Evolutionary conservation across 306 rosid genomes (phyloP).

Genomic region (Prunus salicina): DNA sequence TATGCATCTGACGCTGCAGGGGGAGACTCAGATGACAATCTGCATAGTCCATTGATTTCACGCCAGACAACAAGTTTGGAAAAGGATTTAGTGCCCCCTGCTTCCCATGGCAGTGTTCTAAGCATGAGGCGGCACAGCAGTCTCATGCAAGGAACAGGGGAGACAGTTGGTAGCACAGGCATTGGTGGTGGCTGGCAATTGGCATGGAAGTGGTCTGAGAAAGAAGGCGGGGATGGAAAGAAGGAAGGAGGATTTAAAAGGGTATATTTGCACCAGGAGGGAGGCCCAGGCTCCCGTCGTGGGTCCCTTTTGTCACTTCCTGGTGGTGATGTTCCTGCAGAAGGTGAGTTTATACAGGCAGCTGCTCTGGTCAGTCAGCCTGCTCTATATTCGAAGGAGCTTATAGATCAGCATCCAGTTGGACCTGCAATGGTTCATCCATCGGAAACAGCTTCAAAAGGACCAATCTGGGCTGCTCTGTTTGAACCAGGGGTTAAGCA

Average conservation of each 20-base stretch:
- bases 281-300: conserved; percentile 57
- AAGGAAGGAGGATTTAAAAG: conserved; percentile 74
- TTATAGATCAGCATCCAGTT: conserved; percentile 50
- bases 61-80: conserved; percentile 86
- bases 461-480: conserved; percentile 67
- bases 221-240: conserved; percentile 58
- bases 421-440: conserved; percentile 94
- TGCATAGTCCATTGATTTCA: conserved; percentile 83
- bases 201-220: conserved; percentile 95
- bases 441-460: conserved; percentile 57
- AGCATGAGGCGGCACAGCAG: conserved; percentile 76
- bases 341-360: conserved; percentile 78
- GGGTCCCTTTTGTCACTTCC: conserved; percentile 77
- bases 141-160: conserved; percentile 75
- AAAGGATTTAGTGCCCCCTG: conserved; percentile 66
- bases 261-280: conserved; percentile 81
- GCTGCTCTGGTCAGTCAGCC: conserved; percentile 92
- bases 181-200: conserved; percentile 97
- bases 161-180: conserved; percentile 69
- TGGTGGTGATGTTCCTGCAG: conserved; percentile 51
- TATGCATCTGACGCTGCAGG: conserved; percentile 56
- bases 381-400: conserved; percentile 72
- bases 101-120: conserved; percentile 66
- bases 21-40: conserved; percentile 75
- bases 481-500: conserved; percentile 79